Evolutionary conservation across 108 stramenopile genomes (phyloP), one percentile per base, ranked within the genome.

Genomic region (Licmophora abbreviata): DNA sequence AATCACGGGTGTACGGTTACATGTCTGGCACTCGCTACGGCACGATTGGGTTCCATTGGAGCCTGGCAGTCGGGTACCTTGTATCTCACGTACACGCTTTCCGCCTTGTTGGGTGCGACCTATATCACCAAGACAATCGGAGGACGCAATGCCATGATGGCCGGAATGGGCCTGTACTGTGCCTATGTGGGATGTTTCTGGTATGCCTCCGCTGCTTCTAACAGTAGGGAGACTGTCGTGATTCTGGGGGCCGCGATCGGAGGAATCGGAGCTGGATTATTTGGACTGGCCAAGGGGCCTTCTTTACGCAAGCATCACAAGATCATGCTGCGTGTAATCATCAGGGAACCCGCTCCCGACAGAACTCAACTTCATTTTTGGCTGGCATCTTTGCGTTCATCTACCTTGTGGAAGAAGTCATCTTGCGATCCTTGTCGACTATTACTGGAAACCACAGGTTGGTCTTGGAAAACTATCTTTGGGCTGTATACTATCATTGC

Each of bases 251-350:
- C 79, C 1, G 60, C 66, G 0, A 61, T 86, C 32, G 89, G 89
- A 7, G 89, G 89, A 14, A 36, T 84, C 0, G 89, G 85, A 17
- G 83, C 70, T 43, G 82, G 84, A 1, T 71, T 82, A 30, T 62
- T 91, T 91, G 89, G 89, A 82, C 78, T 15, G 69, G 80, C 14
- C 89, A 91, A 51, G 89, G 89, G 0, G 53, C 78, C 29, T 91
- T 79, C 69, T 86, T 91, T 61, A 32, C 66, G 0, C 62, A 26
- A 3, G 66, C 82, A 3, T 74, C 79, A 11, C 62, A 69, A 52
- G 59, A 76, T 15, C 73, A 82, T 66, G 79, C 84, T 4, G 8
- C 3, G 12, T 8, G 29, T 26, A 21, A 21, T 40, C 29, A 44
- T 17, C 15, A 11, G 18, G 23, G 41, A 20, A 7, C 26, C 50